A percentile compares a stretch with the other conserved stretches of the same genome.
Conservation (phyloP, 2,329 filamentous ascomycete genomes). For the Sclerotinia nivalis region DNA sequence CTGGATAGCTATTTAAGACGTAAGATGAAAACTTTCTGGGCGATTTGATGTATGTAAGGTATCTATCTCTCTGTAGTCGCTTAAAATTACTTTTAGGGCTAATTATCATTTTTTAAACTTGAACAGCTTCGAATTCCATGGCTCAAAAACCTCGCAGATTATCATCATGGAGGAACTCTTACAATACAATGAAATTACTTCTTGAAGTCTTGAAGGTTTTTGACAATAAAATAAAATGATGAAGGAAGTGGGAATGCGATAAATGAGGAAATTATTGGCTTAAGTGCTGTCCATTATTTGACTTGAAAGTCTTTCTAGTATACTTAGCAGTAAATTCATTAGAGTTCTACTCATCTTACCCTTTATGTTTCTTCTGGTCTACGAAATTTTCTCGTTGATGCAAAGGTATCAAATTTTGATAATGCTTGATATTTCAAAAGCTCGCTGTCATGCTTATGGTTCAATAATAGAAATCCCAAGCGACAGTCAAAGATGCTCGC, state of each 20-base stretch:
- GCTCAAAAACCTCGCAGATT: not conserved
- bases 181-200: not conserved
- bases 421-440: not conserved
- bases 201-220: not conserved
- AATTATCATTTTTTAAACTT: too few relatives aligned
- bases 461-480: too few relatives aligned
- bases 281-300: not conserved
- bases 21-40: too few relatives aligned
- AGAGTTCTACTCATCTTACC: not conserved
- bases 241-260: not conserved
- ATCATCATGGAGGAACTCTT: too few relatives aligned
- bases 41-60: not conserved
- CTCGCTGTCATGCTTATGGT: too few relatives aligned
- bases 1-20: too few relatives aligned
- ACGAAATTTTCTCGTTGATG: not conserved
- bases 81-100: too few relatives aligned
- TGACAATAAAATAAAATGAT: not conserved
- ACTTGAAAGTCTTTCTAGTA: not conserved
- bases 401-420: too few relatives aligned
- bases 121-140: too few relatives aligned
- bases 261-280: not conserved
- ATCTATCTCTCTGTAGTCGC: too few relatives aligned
- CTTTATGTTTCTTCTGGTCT: not conserved
- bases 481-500: too few relatives aligned
- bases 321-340: not conserved